Conservation (phyloP, 768 basidiomycete species). For the Hericium coralloides region DNA sequence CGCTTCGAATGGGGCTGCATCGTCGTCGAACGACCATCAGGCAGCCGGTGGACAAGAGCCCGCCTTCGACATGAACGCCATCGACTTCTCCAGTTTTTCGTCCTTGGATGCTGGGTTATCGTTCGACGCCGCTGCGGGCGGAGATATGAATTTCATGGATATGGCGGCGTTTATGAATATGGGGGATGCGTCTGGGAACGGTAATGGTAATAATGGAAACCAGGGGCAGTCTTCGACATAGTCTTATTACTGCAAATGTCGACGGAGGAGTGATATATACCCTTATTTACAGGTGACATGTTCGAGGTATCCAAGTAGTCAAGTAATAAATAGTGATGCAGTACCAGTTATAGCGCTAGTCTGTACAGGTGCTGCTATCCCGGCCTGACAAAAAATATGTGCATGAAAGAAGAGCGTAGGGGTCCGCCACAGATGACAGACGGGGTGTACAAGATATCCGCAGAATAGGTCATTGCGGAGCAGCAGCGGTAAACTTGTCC, state of each 20-base stretch:
- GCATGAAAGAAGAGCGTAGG: too few species aligned
- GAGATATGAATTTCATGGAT: slow-evolving; percentile 40
- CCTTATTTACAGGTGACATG: too few species aligned
- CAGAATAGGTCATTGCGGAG: too few species aligned
- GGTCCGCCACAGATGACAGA: too few species aligned
- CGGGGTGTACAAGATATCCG: too few species aligned
- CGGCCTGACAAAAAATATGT: too few species aligned
- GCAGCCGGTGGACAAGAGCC: slow-evolving; percentile 10
- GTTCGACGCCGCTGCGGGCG: slow-evolving; percentile 27
- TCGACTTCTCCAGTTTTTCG: slow-evolving; percentile 17
- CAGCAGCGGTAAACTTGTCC: slow-evolving; percentile 38
- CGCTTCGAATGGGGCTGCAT: slow-evolving; percentile 20
- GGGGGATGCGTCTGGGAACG: slow-evolving; percentile 5
- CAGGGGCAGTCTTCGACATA: not conserved
- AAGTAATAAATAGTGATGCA: too few species aligned
- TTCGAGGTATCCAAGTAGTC: too few species aligned
- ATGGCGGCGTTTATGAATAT: slow-evolving; percentile 49
- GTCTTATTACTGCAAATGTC: too few species aligned
- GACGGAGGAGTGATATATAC: too few species aligned
- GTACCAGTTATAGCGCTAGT: too few species aligned
- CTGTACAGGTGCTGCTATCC: too few species aligned
- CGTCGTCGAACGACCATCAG: slow-evolving; percentile 10
- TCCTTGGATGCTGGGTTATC: slow-evolving; percentile 35
- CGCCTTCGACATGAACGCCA: slow-evolving; percentile 37
- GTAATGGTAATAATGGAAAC: not conserved